Evolutionary conservation across 108 stramenopile species (phyloP), one percentile per base, ranked within the genome.

Genomic region (Chaetoceros muelleri): DNA sequence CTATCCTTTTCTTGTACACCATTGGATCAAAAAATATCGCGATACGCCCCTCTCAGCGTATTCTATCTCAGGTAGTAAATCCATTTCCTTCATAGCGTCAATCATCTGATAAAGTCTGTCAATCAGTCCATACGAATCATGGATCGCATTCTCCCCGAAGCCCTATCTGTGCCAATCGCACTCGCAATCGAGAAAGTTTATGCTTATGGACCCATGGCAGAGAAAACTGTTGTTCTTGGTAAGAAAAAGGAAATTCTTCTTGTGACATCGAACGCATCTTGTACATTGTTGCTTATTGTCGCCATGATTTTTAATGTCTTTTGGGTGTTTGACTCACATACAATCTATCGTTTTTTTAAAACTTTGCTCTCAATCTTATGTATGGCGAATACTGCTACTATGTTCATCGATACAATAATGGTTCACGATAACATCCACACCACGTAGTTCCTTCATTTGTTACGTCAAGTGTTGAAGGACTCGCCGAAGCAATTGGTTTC

Each of bases 191-290:
- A 84, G 55, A 66, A 54, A 23, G 69, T 86, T 8, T 93, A 93
- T 66, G 72, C 78, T 22, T 79, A 84, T 40, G 75, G 75, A 44
- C 76, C 81, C 10, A 60, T 80, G 46, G 71, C 58, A 24, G 87
- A 78, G 46, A 78, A 78, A 18, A 93, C 87, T 10, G 75, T 93
- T 7, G 73, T 87, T 44, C 68, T 93, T 10, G 91, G 91, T 92
- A 72, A 71, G 91, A 27, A 26, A 58, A 1, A 2, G 24, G 24
- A 2, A n/a, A 64, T 60, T 55, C n/a, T 52, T 55, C 28, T 45
- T 28, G 17, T 16, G 17, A 18, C 24, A 56, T 58, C 30, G 24
- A 30, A 10, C n/a, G 21, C 62, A 57, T 55, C 59, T 69, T 22
- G 8, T 24, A 26, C 23, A 19, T 45, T 2, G 26, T 25, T 62